A percentile compares a stretch with the other conserved stretches of the same genome.
Evolutionary conservation across 768 basidiomycete genomes (phyloP).

Genomic region (Pholiota microspora): DNA sequence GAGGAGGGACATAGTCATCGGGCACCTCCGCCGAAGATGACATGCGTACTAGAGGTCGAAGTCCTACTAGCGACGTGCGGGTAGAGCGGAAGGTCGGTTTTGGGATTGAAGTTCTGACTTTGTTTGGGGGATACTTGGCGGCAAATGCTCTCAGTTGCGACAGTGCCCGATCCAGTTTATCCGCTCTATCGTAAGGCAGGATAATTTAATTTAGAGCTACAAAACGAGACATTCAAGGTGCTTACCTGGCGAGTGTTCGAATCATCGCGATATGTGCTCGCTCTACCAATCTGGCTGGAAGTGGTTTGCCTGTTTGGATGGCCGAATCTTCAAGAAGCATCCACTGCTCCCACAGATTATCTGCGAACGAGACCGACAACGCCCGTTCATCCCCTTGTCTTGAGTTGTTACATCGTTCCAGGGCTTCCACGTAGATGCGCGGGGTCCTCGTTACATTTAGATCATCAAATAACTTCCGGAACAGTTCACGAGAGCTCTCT

Average conservation of each 20-base stretch:
- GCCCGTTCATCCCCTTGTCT: conserved; percentile 44
- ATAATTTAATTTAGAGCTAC: background rate
- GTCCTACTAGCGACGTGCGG: conserved; percentile 50
- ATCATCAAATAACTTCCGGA: conserved; percentile 47
- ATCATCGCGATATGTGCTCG: conserved; percentile 69
- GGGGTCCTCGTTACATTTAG: conserved; percentile 45
- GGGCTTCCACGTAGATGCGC: conserved; percentile 57
- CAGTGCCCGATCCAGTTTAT: conserved; percentile 52
- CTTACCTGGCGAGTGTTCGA: conserved; percentile 60
- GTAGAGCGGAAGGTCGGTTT: conserved; percentile 56
- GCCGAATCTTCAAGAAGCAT: conserved; percentile 39
- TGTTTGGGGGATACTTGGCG: conserved; percentile 57
- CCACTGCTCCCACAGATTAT: conserved; percentile 72
- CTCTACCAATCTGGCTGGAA: conserved; percentile 58
- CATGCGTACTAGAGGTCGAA: conserved; percentile 71
- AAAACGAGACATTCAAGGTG: background rate
- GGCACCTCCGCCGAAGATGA: conserved; percentile 54
- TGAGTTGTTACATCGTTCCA: conserved; percentile 60
- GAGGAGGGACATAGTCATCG: conserved; percentile 80
- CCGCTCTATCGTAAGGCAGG: conserved; percentile 34
- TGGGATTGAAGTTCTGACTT: conserved; percentile 37
- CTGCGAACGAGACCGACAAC: conserved; percentile 49
- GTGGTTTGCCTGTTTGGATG: conserved; percentile 23
- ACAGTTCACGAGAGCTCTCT: conserved; percentile 44
- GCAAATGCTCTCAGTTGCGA: conserved; percentile 61